Evolutionary conservation across 768 basidiomycete species (phyloP).

Genomic region (Boletales sp.): DNA sequence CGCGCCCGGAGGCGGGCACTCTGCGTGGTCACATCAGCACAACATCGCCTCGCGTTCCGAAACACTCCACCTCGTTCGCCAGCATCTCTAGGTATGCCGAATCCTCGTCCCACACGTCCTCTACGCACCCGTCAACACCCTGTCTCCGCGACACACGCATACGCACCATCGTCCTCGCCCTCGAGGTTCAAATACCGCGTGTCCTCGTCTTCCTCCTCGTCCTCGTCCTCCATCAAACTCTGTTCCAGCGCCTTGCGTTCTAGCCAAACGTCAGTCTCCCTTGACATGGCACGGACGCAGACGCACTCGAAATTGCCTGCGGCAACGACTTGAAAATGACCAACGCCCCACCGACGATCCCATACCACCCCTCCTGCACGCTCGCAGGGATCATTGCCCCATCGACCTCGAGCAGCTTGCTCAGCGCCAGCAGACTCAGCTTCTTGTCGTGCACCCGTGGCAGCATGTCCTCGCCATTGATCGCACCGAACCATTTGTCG

Average conservation of each 20-base stretch:
- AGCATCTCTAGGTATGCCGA: constrained; percentile 86
- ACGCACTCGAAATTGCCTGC: constrained; percentile 68
- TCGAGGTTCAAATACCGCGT: constrained; percentile 53
- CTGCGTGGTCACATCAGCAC: constrained; percentile 41
- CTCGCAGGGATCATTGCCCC: constrained; percentile 51
- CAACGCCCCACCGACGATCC: constrained; percentile 66
- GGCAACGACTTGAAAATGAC: constrained; percentile 77
- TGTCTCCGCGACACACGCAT: too few relatives aligned
- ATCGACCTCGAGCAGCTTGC: constrained; percentile 71
- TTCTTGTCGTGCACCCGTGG: constrained; percentile 92
- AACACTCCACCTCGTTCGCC: constrained; percentile 74
- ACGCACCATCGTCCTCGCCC: constrained; percentile 63
- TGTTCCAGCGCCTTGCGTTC: constrained; percentile 62
- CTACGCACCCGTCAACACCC: constrained; percentile 34
- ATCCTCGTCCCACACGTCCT: constrained; percentile 90
- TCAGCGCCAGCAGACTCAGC: constrained; percentile 71
- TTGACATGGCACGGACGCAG: not conserved
- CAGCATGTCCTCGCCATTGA: constrained; percentile 54
- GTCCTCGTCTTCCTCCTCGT: constrained; percentile 50
- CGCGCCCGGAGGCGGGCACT: constrained; percentile 70
- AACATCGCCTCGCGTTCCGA: too few relatives aligned
- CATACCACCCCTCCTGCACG: constrained; percentile 70
- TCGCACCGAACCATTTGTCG: constrained; percentile 77
- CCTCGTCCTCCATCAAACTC: constrained; percentile 38
- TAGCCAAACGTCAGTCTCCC: constrained; percentile 21